These are phyloP conservation scores for Thelephora ganbajun DNA, from an alignment of 768 basidiomycete species.

Conservation along the genomic window DNA sequence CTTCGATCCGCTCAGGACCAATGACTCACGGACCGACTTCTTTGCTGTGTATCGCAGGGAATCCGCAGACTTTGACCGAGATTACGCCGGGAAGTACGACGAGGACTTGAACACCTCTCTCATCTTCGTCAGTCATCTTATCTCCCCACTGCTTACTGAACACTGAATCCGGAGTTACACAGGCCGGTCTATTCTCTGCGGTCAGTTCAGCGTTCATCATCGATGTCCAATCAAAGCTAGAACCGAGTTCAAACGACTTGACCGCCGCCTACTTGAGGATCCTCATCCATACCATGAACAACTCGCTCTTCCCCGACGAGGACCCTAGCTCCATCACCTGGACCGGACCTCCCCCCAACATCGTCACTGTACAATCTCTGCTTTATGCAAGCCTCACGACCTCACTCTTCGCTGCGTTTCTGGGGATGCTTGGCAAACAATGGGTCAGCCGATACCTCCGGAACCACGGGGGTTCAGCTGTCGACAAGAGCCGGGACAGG, in stretches of 20 bases:
- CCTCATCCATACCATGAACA: not conserved
- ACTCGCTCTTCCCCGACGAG: not conserved
- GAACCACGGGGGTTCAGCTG: slow-evolving; percentile 3
- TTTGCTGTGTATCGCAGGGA: not conserved
- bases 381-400: slow-evolving; percentile 8
- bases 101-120: slow-evolving; percentile 12
- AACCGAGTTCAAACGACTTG: not conserved
- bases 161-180: not conserved
- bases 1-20: not conserved
- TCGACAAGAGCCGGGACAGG: slow-evolving; percentile 6
- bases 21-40: not conserved
- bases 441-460: slow-evolving; percentile 6
- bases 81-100: slow-evolving; percentile 9
- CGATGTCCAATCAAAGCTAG: not conserved
- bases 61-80: slow-evolving; percentile 5
- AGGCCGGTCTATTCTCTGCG: not conserved
- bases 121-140: slow-evolving; percentile 10
- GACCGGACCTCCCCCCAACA: slow-evolving; percentile 4
- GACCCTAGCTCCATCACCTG: not conserved
- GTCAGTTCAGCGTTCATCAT: not conserved
- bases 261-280: not conserved
- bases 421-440: slow-evolving; percentile 11
- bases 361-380: slow-evolving; percentile 7
- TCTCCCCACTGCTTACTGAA: not conserved
- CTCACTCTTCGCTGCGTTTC: slow-evolving; percentile 8